A percentile compares a stretch with the other conserved stretches of the same genome.
phyloP scores from a whole-genome alignment of 306 rosid species.

The Herpetospermum pedunculosum region DNA sequence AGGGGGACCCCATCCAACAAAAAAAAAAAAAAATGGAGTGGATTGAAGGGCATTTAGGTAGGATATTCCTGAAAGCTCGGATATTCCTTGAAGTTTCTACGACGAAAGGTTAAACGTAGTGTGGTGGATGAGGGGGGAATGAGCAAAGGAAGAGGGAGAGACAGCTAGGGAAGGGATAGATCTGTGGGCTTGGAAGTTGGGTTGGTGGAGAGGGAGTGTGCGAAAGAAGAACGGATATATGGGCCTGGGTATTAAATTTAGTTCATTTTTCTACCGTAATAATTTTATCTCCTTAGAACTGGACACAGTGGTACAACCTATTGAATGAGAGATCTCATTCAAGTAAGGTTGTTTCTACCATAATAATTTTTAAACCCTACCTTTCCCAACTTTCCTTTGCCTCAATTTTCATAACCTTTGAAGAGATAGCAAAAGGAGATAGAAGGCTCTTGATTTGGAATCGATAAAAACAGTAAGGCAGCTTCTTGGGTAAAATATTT shows the following conservation, averaged over 20 bases:
- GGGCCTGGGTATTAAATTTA: neutral
- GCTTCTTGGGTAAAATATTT: too few relatives aligned
- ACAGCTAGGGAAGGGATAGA: neutral
- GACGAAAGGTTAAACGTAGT: neutral
- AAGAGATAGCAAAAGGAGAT: neutral
- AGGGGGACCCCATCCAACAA: neutral
- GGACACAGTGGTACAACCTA: neutral
- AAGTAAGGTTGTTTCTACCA: neutral
- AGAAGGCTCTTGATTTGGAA: neutral
- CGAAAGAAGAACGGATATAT: neutral
- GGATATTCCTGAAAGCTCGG: neutral
- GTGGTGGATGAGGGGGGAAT: neutral
- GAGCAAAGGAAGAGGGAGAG: neutral
- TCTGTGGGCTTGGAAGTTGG: neutral
- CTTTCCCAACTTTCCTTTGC: neutral
- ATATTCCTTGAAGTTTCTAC: neutral
- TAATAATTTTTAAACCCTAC: neutral
- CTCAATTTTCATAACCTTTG: neutral
- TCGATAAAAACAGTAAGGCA: neutral
- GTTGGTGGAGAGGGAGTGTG: neutral
- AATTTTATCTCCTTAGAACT: neutral
- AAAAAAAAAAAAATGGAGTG: neutral
- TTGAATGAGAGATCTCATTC: neutral
- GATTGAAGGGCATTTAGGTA: neutral
- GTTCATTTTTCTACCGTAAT: neutral